Conservation (phyloP, 371 early-diverging fungal species). For the Massospora cicadina region DNA sequence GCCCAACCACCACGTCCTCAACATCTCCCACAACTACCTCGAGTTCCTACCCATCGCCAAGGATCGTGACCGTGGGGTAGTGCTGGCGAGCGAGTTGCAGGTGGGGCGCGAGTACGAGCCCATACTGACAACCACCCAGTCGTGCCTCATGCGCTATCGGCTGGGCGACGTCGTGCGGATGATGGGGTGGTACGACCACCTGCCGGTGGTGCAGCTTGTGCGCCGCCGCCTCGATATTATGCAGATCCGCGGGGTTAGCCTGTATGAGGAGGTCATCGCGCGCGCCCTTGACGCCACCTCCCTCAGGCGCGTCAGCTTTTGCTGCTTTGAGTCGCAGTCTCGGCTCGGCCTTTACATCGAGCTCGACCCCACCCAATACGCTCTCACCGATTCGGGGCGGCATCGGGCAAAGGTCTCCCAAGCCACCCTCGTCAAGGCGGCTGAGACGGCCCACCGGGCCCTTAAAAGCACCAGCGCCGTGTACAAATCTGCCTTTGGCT, state of each 20-base stretch:
- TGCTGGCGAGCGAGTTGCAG: neutral
- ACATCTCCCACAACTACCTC: neutral
- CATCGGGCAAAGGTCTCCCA: neutral
- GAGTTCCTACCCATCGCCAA: conserved; percentile 1
- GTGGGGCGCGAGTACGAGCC: neutral
- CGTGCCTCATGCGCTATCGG: neutral
- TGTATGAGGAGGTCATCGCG: neutral
- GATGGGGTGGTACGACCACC: neutral
- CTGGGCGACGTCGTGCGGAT: neutral
- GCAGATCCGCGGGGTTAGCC: neutral
- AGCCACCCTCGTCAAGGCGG: neutral
- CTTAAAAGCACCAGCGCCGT: neutral
- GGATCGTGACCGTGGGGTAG: neutral
- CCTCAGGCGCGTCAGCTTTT: neutral
- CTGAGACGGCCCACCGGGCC: neutral
- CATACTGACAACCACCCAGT: neutral
- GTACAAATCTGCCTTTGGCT: neutral
- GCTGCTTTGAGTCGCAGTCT: neutral
- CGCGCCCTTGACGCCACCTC: neutral
- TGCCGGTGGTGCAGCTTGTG: neutral
- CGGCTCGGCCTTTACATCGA: neutral
- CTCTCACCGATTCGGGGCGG: neutral
- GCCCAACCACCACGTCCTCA: conserved; percentile 1
- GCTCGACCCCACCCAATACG: neutral
- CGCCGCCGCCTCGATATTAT: neutral